Conservation (phyloP, 2,329 filamentous ascomycete genomes). For the Botryotinia convoluta region DNA sequence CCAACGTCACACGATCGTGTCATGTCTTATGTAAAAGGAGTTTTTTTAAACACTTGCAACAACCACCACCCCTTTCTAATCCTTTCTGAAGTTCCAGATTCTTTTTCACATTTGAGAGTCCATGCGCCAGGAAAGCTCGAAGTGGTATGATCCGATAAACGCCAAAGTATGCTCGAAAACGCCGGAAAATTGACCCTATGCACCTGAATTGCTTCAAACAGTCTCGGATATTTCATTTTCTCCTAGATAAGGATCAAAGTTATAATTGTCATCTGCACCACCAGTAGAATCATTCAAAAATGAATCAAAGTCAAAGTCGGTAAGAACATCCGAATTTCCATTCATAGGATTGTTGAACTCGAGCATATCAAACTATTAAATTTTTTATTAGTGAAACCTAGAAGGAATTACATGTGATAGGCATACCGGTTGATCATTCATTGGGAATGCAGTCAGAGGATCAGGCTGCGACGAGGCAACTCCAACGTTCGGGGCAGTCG, state of each 20-base stretch:
- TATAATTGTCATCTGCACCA: slow-evolving; percentile 51
- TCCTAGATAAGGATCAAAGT: slow-evolving; percentile 56
- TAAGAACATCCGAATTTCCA: slow-evolving; percentile 54
- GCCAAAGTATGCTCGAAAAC: slow-evolving; percentile 39
- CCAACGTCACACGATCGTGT: slow-evolving; percentile 6
- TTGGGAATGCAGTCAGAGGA: slow-evolving; percentile 49
- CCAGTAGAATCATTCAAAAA: slow-evolving; percentile 54
- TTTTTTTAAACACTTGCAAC: slow-evolving; percentile 16
- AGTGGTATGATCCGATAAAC: slow-evolving; percentile 38
- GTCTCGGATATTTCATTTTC: slow-evolving; percentile 54
- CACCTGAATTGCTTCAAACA: slow-evolving; percentile 42
- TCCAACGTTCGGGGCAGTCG: slow-evolving; percentile 43
- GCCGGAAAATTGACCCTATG: slow-evolving; percentile 32
- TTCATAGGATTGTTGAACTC: slow-evolving; percentile 56
- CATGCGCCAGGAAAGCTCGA: slow-evolving; percentile 32
- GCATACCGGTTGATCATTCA: slow-evolving; percentile 37
- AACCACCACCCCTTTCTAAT: slow-evolving; percentile 16
- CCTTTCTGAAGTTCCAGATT: slow-evolving; percentile 19
- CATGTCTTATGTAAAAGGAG: slow-evolving; percentile 11
- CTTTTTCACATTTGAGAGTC: slow-evolving; percentile 34
- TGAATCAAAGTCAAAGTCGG: slow-evolving; percentile 67
- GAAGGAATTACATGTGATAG: neutral
- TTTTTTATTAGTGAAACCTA: neutral
- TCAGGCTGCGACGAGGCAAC: slow-evolving; percentile 49
- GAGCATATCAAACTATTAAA: slow-evolving; percentile 41